Conservation (phyloP, 2,329 filamentous ascomycete species). For the Pestalotiopsis sp. region DNA sequence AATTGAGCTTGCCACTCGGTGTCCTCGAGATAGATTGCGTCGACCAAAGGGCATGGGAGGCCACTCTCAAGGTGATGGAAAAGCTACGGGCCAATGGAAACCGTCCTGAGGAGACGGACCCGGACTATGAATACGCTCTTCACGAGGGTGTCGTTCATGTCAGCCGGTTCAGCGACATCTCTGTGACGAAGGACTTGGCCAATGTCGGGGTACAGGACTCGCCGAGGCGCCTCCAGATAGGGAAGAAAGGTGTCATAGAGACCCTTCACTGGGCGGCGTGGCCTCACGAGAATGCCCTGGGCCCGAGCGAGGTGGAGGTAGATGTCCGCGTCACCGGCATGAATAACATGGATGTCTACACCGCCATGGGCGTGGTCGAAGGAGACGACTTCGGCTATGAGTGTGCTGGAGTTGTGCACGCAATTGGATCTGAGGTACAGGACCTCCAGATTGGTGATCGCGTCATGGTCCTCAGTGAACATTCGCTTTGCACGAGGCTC, state of each 20-base stretch:
- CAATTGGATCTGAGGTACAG: neutral
- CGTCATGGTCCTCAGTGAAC: neutral
- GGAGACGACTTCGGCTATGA: neutral
- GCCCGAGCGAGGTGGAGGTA: neutral
- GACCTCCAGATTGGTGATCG: conserved; percentile 6
- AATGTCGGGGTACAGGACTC: neutral
- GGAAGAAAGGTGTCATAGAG: neutral
- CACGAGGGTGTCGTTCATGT: neutral
- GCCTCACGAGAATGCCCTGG: neutral
- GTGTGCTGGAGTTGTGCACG: neutral
- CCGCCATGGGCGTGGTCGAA: neutral
- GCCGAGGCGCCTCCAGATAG: neutral
- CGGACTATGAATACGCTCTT: conserved; percentile 7
- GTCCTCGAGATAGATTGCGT: conserved; percentile 3
- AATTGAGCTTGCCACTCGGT: neutral
- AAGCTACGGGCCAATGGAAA: neutral
- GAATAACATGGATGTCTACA: neutral
- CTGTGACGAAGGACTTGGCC: neutral
- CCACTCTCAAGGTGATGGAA: neutral
- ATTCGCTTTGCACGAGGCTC: neutral
- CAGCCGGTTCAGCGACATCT: neutral
- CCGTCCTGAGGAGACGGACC: neutral
- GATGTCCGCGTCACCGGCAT: neutral
- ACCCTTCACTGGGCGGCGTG: neutral
- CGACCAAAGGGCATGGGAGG: neutral